These are phyloP conservation scores for Phytophthora pinifolia DNA, from an alignment of 352 stramenopile genomes.

Conservation along the genomic window DNA sequence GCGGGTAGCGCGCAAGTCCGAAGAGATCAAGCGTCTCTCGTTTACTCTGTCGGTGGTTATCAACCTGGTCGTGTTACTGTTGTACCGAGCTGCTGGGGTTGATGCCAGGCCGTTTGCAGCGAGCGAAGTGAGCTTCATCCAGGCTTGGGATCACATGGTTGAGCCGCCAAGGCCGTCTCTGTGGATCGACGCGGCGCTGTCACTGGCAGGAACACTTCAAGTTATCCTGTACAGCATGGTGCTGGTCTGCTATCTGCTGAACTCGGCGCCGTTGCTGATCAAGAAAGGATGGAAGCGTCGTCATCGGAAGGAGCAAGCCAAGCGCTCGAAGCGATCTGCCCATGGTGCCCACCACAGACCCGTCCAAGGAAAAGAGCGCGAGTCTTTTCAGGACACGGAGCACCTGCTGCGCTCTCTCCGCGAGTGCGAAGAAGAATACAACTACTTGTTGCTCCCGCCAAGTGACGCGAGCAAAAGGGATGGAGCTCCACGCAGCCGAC, in stretches of 20 bases:
- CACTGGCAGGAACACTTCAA: conserved; percentile 52
- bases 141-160: conserved; percentile 10
- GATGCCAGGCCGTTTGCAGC: conserved; percentile 53
- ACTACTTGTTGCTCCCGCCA: conserved; percentile 59
- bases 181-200: conserved; percentile 38
- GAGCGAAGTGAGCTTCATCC: conserved; percentile 39
- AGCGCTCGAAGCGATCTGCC: conserved; percentile 45
- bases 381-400: conserved; percentile 69
- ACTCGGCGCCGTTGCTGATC: conserved; percentile 63
- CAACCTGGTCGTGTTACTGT: conserved; percentile 62
- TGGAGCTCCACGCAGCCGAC: conserved; percentile 1
- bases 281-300: conserved; percentile 72
- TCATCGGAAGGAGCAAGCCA: conserved; percentile 40
- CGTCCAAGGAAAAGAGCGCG: conserved; percentile 38
- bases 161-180: conserved; percentile 27
- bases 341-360: conserved; percentile 26
- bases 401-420: conserved; percentile 53
- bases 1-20: conserved; percentile 39
- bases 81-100: conserved; percentile 57
- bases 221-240: conserved; percentile 50
- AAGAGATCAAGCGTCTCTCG: conserved; percentile 51
- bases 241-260: conserved; percentile 63
- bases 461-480: conserved; percentile 1
- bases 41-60: conserved; percentile 55
- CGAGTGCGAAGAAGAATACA: conserved; percentile 63